Conservation (phyloP, 2,329 filamentous ascomycete species). For the Metarhizium robertsii region DNA sequence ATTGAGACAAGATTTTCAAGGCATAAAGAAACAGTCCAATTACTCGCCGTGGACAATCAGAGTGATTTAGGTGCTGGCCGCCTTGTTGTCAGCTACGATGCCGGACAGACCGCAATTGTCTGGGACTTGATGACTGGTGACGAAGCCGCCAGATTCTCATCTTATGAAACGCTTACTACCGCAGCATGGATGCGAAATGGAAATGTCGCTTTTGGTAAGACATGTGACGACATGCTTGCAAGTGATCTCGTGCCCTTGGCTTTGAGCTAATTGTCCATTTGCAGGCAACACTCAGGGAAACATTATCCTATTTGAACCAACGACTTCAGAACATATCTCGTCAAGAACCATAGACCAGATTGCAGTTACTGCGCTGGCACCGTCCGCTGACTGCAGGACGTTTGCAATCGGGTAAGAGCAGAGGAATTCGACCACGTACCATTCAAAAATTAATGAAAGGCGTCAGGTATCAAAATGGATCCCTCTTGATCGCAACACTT, state of each 20-base stretch:
- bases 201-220: constrained; percentile 88
- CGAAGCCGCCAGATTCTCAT: constrained; percentile 84
- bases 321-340: constrained; percentile 86
- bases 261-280: neutral
- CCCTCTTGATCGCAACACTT: constrained; percentile 78
- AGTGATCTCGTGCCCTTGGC: neutral
- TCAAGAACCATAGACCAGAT: constrained; percentile 85
- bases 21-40: constrained; percentile 72
- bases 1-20: constrained; percentile 79
- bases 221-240: neutral
- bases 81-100: constrained; percentile 87
- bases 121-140: constrained; percentile 93
- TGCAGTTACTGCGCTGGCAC: constrained; percentile 86
- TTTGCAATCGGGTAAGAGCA: constrained; percentile 84
- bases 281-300: constrained; percentile 86
- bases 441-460: constrained; percentile 5
- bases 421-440: neutral
- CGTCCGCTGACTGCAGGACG: constrained; percentile 79
- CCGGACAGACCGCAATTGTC: constrained; percentile 82
- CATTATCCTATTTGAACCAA: constrained; percentile 88
- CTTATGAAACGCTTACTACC: constrained; percentile 76
- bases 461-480: constrained; percentile 83
- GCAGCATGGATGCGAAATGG: constrained; percentile 96
- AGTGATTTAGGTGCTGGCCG: constrained; percentile 80
- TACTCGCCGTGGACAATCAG: constrained; percentile 83